Evolutionary conservation across 2,329 filamentous ascomycete genomes (phyloP).

Genomic region (Ilyonectria mors-panacis): DNA sequence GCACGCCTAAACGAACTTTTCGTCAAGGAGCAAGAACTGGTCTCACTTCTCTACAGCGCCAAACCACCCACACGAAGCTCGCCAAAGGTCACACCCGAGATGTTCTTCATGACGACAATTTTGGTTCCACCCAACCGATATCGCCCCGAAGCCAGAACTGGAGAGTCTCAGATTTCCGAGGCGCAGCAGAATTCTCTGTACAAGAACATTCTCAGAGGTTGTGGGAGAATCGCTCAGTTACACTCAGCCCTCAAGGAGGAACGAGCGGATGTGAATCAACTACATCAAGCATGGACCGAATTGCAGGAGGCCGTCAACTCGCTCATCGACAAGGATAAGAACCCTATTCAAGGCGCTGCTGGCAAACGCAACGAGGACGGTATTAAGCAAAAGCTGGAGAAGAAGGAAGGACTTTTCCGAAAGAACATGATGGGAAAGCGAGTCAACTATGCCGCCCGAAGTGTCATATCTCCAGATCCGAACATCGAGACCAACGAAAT

Average conservation of each 20-base stretch:
- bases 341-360: constrained; percentile 83
- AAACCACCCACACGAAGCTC: constrained; percentile 73
- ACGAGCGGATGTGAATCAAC: constrained; percentile 72
- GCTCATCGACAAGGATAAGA: constrained; percentile 91
- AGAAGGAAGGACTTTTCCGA: constrained; percentile 97
- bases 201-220: constrained; percentile 84
- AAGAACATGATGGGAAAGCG: constrained; percentile 99
- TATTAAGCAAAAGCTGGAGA: constrained; percentile 97
- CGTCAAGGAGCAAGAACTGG: constrained; percentile 86
- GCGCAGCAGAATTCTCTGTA: constrained; percentile 91
- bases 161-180: constrained; percentile 86
- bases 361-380: constrained; percentile 88
- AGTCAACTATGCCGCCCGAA: constrained; percentile 97
- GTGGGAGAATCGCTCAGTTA: constrained; percentile 81
- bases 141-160: constrained; percentile 87
- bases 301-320: constrained; percentile 93
- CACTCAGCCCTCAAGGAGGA: constrained; percentile 66
- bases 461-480: constrained; percentile 97
- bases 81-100: constrained; percentile 78
- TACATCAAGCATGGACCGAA: constrained; percentile 85
- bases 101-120: constrained; percentile 93
- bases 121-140: constrained; percentile 94
- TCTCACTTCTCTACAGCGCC: constrained; percentile 88
- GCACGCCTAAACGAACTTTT: constrained; percentile 86
- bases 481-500: constrained; percentile 99